Conservation (phyloP, 179 eudicot genomes). For the Gypsophila paniculata region DNA sequence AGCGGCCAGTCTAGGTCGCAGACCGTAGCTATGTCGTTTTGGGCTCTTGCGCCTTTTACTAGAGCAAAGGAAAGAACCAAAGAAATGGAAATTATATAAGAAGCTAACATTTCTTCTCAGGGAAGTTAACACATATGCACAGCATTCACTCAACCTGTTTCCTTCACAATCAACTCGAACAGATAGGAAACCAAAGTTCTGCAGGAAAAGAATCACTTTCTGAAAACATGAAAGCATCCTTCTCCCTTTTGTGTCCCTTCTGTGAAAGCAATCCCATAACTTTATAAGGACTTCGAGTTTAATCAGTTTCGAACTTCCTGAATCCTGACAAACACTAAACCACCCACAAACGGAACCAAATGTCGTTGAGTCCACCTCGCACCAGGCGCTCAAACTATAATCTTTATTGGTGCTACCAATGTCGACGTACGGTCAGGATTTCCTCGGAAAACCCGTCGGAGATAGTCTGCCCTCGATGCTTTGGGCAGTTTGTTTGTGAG, state of each 20-base stretch:
- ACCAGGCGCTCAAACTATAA: conserved; percentile 25
- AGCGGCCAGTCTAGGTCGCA: background rate
- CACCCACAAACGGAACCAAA: conserved; percentile 4
- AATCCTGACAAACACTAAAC: background rate
- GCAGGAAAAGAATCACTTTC: conserved; percentile 32
- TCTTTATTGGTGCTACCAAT: conserved; percentile 66
- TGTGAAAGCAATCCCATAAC: background rate
- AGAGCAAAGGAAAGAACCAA: background rate
- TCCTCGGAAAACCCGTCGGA: conserved; percentile 33
- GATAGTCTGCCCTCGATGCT: conserved; percentile 51
- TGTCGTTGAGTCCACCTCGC: conserved; percentile 41
- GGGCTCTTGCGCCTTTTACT: background rate
- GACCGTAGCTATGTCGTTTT: background rate
- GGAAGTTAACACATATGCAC: conserved; percentile 20
- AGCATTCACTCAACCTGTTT: conserved; percentile 22
- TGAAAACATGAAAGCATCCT: conserved; percentile 21
- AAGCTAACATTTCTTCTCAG: conserved; percentile 33
- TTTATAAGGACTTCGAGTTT: background rate
- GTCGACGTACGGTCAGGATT: conserved; percentile 47
- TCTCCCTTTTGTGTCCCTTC: conserved; percentile 8
- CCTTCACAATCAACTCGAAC: conserved; percentile 11
- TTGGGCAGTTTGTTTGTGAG: conserved; percentile 52
- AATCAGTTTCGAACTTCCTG: background rate
- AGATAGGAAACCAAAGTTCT: conserved; percentile 5
- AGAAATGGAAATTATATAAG: conserved; percentile 11